Evolutionary conservation across 139 green algal species (phyloP).

Genomic region (Volvox africanus): DNA sequence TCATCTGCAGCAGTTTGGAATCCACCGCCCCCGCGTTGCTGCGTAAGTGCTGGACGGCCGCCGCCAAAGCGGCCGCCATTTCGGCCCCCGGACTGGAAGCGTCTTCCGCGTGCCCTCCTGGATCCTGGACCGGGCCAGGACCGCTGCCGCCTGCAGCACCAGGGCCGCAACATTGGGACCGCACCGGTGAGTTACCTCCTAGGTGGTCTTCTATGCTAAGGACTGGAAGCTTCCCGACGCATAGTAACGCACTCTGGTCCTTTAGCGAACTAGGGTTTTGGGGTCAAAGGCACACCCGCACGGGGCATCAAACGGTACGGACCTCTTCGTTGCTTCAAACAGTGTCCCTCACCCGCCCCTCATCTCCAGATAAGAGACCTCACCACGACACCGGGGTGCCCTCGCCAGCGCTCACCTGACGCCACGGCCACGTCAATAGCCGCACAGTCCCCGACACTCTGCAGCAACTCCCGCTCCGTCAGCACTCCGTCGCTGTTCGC

Average conservation of each 20-base stretch:
- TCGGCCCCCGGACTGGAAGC: neutral
- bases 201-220: too few species aligned
- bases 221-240: too few species aligned
- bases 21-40: slow-evolving; percentile 2
- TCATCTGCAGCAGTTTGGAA: neutral
- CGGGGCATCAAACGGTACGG: too few species aligned
- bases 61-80: neutral
- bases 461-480: slow-evolving; percentile 18
- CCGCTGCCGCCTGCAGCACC: neutral
- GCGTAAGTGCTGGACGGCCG: slow-evolving; percentile 13
- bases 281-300: too few species aligned
- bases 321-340: too few species aligned
- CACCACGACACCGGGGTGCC: too few species aligned
- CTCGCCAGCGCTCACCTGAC: neutral
- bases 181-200: too few species aligned
- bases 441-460: slow-evolving; percentile 25
- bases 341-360: too few species aligned
- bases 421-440: slow-evolving; percentile 8
- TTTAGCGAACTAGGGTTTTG: too few species aligned
- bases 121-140: neutral
- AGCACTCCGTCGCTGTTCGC: slow-evolving; percentile 37
- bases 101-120: neutral
- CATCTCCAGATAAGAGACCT: too few species aligned
- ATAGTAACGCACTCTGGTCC: too few species aligned
- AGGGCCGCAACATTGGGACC: neutral